phyloP scores from a whole-genome alignment of 2,329 filamentous ascomycete species.

The Blastomyces silverae region DNA sequence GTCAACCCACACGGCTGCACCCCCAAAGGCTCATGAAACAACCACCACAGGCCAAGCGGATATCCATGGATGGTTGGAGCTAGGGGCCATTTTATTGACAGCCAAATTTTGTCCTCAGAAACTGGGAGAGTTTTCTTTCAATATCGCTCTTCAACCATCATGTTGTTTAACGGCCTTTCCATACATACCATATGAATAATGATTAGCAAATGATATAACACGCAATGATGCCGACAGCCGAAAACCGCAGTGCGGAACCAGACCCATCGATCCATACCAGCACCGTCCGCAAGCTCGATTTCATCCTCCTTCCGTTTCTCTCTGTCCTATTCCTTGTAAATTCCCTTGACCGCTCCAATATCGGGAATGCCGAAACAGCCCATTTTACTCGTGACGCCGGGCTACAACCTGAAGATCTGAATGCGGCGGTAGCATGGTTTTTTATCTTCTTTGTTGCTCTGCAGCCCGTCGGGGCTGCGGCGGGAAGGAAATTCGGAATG shows the following conservation, averaged over 20 bases:
- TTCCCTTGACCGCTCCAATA: conserved; percentile 48
- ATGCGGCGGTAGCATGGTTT: conserved; percentile 52
- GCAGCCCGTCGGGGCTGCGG: conserved; percentile 49
- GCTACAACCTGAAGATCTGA: conserved; percentile 47
- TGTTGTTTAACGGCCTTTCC: background rate
- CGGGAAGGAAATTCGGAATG: conserved; percentile 41
- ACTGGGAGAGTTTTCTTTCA: no score
- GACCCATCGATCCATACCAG: conserved; percentile 15
- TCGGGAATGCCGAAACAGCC: conserved; percentile 52
- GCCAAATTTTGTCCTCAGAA: no score
- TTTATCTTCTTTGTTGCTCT: conserved; percentile 54
- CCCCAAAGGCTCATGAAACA: background rate
- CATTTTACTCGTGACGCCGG: conserved; percentile 53
- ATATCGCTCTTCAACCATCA: background rate
- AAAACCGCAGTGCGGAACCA: background rate
- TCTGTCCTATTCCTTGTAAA: conserved; percentile 49
- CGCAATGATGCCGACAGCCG: conserved; percentile 1
- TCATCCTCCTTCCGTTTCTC: conserved; percentile 47
- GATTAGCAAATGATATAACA: background rate
- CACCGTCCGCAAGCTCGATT: conserved; percentile 43
- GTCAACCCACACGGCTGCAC: background rate
- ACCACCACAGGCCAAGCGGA: background rate
- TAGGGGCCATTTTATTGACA: background rate
- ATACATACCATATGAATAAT: background rate
- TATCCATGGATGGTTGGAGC: background rate